phyloP scores from a whole-genome alignment of 129 eudicot species.

The Centrapalus pauciflorus region DNA sequence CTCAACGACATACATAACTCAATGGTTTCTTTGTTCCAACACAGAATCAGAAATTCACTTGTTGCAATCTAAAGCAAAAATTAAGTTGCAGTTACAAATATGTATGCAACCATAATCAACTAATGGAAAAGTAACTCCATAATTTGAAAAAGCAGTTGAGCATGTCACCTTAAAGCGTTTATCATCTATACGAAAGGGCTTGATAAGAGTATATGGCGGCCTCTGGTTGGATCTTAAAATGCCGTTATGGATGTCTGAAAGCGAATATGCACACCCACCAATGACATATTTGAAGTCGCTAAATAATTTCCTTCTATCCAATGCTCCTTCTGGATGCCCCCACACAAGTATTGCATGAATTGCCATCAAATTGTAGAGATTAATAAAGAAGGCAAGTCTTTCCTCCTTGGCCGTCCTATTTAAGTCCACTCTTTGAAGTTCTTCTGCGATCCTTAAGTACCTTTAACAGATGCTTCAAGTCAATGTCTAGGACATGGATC shows the following conservation, averaged over 20 bases:
- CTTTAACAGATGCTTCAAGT: conserved; percentile 25
- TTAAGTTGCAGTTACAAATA: not conserved
- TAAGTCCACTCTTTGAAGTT: conserved; percentile 66
- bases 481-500: not conserved
- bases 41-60: not conserved
- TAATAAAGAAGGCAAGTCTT: conserved; percentile 67
- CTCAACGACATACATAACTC: not conserved
- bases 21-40: not conserved
- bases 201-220: conserved; percentile 57
- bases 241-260: conserved; percentile 68
- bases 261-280: conserved; percentile 68
- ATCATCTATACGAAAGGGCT: conserved; percentile 50
- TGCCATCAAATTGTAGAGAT: conserved; percentile 66
- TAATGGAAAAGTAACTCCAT: not conserved
- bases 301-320: conserved; percentile 53
- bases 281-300: conserved; percentile 72
- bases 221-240: conserved; percentile 67
- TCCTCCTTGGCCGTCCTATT: conserved; percentile 54
- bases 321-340: conserved; percentile 72
- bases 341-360: conserved; percentile 69
- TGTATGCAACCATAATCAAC: not conserved
- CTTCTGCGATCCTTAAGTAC: conserved; percentile 67
- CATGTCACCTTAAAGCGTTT: conserved; percentile 48
- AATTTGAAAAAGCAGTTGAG: not conserved
- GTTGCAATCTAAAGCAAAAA: not conserved